These are phyloP conservation scores for Stipa capillata DNA, from an alignment of 176 grass and related monocot species.

Conservation along the genomic window DNA sequence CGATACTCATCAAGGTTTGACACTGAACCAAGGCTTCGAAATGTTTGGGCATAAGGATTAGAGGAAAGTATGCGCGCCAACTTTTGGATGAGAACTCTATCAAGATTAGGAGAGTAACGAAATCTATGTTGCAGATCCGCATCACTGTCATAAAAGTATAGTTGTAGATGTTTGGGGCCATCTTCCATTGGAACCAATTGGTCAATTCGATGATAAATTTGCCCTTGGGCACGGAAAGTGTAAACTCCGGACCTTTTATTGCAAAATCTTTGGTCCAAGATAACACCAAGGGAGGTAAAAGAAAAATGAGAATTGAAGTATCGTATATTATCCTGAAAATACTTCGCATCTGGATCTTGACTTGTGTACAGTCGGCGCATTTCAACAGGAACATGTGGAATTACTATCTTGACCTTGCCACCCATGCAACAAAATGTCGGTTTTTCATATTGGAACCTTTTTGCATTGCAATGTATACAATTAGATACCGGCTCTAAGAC, in stretches of 20 bases:
- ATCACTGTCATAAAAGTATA: too few species aligned
- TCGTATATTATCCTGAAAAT: background rate
- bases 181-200: background rate
- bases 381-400: background rate
- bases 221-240: background rate
- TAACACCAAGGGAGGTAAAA: background rate
- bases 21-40: background rate
- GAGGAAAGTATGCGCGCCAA: background rate
- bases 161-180: background rate
- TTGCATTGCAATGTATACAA: background rate
- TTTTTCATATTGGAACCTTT: background rate
- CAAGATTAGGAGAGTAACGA: background rate
- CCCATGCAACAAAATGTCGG: conserved; percentile 22
- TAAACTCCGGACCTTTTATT: background rate
- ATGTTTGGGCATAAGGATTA: background rate
- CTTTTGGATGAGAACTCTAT: background rate
- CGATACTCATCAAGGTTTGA: background rate
- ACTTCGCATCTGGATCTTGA: background rate
- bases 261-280: background rate
- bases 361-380: background rate
- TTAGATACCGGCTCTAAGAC: background rate
- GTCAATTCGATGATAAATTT: background rate
- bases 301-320: background rate
- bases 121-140: too few species aligned
- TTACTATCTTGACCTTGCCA: background rate